These are phyloP conservation scores for Vicia faba DNA, from an alignment of 306 rosid genomes.

Conservation along the genomic window DNA sequence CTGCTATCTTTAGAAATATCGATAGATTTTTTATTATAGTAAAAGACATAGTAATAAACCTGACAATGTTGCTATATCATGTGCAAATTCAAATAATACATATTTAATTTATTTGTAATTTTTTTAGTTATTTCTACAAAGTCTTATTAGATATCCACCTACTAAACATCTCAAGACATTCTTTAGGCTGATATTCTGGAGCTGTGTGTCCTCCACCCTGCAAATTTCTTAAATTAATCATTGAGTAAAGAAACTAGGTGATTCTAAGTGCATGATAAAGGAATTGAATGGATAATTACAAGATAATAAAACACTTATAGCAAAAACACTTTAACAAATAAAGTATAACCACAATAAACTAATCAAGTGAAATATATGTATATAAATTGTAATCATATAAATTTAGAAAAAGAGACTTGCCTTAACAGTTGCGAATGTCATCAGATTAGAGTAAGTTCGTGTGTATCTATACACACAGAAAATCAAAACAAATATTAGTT, in stretches of 20 bases:
- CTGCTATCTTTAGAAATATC: no score
- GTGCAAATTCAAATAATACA: not conserved
- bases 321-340: no score
- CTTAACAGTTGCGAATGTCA: conserved; percentile 84
- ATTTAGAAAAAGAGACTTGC: conserved; percentile 30
- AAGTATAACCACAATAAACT: no score
- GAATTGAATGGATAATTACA: no score
- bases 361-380: no score
- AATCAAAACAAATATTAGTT: not conserved
- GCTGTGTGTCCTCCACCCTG: conserved; percentile 84
- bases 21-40: no score
- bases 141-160: conserved; percentile 48
- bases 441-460: conserved; percentile 57
- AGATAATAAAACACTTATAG: no score
- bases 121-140: conserved; percentile 30
- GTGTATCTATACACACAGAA: conserved; percentile 50
- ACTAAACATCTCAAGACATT: conserved; percentile 50
- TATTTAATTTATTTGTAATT: not conserved
- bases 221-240: not conserved
- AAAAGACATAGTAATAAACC: no score
- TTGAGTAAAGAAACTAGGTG: not conserved
- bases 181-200: conserved; percentile 50
- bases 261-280: not conserved
- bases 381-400: no score
- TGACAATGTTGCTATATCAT: not conserved